A percentile compares a stretch with the other conserved stretches of the same genome.
phyloP scores from a whole-genome alignment of 768 basidiomycete species.

The Leccinum subtestaceum region DNA sequence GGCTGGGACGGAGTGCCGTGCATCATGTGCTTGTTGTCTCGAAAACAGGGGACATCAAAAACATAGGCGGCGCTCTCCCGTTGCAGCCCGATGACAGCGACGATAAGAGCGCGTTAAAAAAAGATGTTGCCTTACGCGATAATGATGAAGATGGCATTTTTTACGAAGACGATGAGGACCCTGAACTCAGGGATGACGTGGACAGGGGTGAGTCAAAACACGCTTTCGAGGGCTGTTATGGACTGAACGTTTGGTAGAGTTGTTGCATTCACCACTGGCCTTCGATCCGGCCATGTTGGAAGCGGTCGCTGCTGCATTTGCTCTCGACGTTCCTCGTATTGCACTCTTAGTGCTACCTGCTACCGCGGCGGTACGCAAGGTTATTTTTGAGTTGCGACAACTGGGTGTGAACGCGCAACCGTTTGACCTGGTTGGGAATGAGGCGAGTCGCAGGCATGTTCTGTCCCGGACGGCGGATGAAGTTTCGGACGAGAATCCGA shows the following conservation, averaged over 20 bases:
- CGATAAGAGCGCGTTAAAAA: neutral
- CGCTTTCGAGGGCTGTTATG: neutral
- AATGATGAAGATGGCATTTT: constrained; percentile 20
- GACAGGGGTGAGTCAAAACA: constrained; percentile 22
- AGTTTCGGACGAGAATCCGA: constrained; percentile 48
- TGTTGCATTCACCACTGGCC: constrained; percentile 45
- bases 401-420: constrained; percentile 67
- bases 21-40: constrained; percentile 67
- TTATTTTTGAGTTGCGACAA: constrained; percentile 59
- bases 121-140: neutral
- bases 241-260: constrained; percentile 37
- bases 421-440: constrained; percentile 49
- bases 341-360: constrained; percentile 70
- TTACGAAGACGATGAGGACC: constrained; percentile 24
- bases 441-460: constrained; percentile 43
- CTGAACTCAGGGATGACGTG: constrained; percentile 15
- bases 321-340: constrained; percentile 65
- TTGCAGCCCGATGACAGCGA: neutral
- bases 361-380: constrained; percentile 56
- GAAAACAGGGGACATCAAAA: constrained; percentile 47
- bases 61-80: constrained; percentile 48
- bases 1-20: constrained; percentile 26
- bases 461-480: constrained; percentile 32
- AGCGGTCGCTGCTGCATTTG: constrained; percentile 67
- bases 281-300: constrained; percentile 59